These are phyloP conservation scores for Naganishia randhawae DNA, from an alignment of 768 basidiomycete species.

Conservation along the genomic window DNA sequence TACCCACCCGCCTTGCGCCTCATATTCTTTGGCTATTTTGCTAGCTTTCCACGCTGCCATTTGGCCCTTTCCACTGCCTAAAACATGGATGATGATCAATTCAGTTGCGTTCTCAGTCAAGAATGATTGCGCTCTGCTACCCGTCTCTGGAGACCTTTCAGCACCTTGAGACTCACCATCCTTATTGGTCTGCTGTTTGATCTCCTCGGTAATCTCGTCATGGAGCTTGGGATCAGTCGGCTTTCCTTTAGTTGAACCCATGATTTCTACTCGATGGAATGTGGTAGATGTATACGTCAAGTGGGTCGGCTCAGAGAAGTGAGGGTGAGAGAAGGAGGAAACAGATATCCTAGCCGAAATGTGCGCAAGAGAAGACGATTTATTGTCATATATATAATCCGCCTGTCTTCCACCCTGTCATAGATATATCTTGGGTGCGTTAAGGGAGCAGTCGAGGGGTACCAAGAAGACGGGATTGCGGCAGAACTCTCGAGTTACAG, in stretches of 20 bases:
- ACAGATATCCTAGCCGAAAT: no score
- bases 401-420: no score
- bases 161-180: slow-evolving; percentile 31
- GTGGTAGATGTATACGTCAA: background rate
- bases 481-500: no score
- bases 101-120: background rate
- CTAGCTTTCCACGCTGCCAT: slow-evolving; percentile 48
- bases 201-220: slow-evolving; percentile 47
- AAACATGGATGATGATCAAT: background rate
- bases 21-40: slow-evolving; percentile 48
- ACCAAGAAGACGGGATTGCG: no score
- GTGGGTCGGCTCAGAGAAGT: no score
- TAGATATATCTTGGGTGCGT: no score
- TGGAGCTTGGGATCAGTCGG: slow-evolving; percentile 46
- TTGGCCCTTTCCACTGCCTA: slow-evolving; percentile 45
- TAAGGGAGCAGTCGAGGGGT: no score
- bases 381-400: no score
- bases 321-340: no score
- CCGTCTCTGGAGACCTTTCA: background rate
- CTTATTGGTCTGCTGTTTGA: slow-evolving; percentile 47
- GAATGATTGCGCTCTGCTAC: background rate
- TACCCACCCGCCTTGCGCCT: slow-evolving; percentile 37
- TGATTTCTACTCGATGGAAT: slow-evolving; percentile 25
- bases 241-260: slow-evolving; percentile 49
- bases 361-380: no score